Conservation (phyloP, 768 basidiomycete species). For the Saitozyma podzolica region DNA sequence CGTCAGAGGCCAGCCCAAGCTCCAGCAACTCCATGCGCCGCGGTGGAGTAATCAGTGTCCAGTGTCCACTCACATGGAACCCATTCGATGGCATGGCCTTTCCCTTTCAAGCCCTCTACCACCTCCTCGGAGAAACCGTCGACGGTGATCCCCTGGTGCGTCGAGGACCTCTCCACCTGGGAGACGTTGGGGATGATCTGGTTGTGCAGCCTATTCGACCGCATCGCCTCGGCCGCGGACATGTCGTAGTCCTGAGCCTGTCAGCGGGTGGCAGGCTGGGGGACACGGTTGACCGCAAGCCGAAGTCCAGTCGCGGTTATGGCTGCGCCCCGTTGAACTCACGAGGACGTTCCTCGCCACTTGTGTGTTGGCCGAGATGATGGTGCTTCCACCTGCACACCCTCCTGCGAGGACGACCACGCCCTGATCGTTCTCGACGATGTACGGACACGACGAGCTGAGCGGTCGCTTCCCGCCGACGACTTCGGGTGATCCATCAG, state of each 20-base stretch:
- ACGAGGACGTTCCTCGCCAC: slow-evolving; percentile 39
- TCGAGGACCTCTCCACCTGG: slow-evolving; percentile 21
- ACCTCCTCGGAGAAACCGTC: slow-evolving; percentile 31
- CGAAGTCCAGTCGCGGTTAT: background rate
- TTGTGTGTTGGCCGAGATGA: slow-evolving; percentile 42
- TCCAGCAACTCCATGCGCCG: too few species aligned
- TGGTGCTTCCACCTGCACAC: slow-evolving; percentile 42
- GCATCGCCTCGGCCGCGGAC: slow-evolving; percentile 32
- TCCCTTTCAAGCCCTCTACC: slow-evolving; percentile 20
- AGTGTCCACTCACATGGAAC: slow-evolving; percentile 18
- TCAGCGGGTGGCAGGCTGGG: too few species aligned
- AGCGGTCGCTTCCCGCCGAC: slow-evolving; percentile 37
- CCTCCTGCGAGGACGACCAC: slow-evolving; percentile 35
- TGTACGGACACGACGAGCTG: slow-evolving; percentile 45
- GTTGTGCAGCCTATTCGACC: slow-evolving; percentile 35
- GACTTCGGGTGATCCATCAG: slow-evolving; percentile 8
- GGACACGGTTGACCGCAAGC: background rate
- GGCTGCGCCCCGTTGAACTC: slow-evolving; percentile 5
- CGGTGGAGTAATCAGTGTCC: too few species aligned
- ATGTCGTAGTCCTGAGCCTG: slow-evolving; percentile 31
- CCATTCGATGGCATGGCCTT: slow-evolving; percentile 39
- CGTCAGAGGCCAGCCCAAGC: too few species aligned
- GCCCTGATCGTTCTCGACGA: slow-evolving; percentile 27
- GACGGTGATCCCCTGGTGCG: slow-evolving; percentile 17
- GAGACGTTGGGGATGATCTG: slow-evolving; percentile 39